These are phyloP conservation scores for Ustilago loliicola DNA, from an alignment of 1,284 basidiomycete genomes.

Conservation along the genomic window DNA sequence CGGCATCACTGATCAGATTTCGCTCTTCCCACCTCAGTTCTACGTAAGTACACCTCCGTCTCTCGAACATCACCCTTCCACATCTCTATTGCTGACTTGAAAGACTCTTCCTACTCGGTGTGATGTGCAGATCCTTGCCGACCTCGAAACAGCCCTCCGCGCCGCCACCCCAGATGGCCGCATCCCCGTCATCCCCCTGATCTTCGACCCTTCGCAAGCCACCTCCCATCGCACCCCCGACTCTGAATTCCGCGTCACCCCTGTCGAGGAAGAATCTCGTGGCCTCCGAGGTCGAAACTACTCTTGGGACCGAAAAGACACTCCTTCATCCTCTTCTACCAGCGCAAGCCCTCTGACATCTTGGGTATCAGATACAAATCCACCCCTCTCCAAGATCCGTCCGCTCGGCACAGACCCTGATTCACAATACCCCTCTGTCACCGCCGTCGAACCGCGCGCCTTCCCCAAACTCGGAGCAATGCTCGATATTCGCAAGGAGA, in stretches of 20 bases:
- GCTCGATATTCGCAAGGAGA: slow-evolving; percentile 36
- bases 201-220: slow-evolving; percentile 44
- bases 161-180: slow-evolving; percentile 7
- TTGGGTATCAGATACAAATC: slow-evolving; percentile 45
- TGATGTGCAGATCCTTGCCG: slow-evolving; percentile 42
- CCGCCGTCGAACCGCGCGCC: slow-evolving; percentile 52
- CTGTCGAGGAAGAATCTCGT: slow-evolving; percentile 59
- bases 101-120: not conserved
- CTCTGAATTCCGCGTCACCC: slow-evolving; percentile 48
- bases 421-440: slow-evolving; percentile 38
- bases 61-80: not conserved
- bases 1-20: slow-evolving; percentile 56
- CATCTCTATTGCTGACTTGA: not conserved
- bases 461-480: slow-evolving; percentile 52
- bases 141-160: slow-evolving; percentile 49
- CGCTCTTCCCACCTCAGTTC: slow-evolving; percentile 65
- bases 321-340: slow-evolving; percentile 1
- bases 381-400: slow-evolving; percentile 38
- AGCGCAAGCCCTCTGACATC: slow-evolving; percentile 17
- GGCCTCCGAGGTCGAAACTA: slow-evolving; percentile 50
- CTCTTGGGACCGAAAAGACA: slow-evolving; percentile 55
- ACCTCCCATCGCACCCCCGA: slow-evolving; percentile 23
- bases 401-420: slow-evolving; percentile 31
- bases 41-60: slow-evolving; percentile 24
- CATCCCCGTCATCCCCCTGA: slow-evolving; percentile 42